These are phyloP conservation scores for Rubus idaeus DNA, from an alignment of 306 rosid species.

Conservation along the genomic window DNA sequence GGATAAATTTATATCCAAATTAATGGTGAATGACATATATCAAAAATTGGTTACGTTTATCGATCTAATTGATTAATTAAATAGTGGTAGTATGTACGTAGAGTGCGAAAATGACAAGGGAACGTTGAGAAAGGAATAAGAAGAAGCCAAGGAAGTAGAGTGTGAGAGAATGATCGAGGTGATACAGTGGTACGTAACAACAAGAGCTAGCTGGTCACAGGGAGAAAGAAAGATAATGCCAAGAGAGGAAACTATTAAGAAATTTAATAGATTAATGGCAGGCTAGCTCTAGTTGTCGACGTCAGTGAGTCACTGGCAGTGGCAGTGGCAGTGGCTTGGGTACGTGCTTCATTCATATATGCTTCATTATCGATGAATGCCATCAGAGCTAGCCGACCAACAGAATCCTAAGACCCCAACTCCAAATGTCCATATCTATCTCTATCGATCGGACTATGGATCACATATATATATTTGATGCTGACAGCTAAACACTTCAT, in stretches of 20 bases:
- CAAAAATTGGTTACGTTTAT: neutral
- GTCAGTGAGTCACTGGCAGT: neutral
- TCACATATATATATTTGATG: conserved; percentile 9
- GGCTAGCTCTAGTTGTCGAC: neutral
- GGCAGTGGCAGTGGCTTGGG: neutral
- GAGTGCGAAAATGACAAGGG: conserved; percentile 31
- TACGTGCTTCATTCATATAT: neutral
- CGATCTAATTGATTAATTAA: neutral
- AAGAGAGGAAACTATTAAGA: neutral
- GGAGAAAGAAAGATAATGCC: neutral
- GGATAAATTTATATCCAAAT: too few species aligned
- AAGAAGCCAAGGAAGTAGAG: conserved; percentile 23
- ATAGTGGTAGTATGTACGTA: neutral
- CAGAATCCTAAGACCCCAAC: conserved; percentile 11
- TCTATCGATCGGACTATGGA: neutral
- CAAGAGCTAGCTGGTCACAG: conserved; percentile 5
- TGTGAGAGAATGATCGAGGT: neutral
- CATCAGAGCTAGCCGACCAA: conserved; percentile 19
- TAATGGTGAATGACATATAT: too few species aligned
- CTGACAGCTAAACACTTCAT: conserved; percentile 10
- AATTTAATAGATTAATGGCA: neutral
- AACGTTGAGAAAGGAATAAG: conserved; percentile 25
- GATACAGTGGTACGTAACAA: neutral
- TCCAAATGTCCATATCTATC: conserved; percentile 18
- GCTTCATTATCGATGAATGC: conserved; percentile 5